These are phyloP conservation scores for Trebouxia sp. DNA, from an alignment of 139 green algal genomes.

Conservation along the genomic window DNA sequence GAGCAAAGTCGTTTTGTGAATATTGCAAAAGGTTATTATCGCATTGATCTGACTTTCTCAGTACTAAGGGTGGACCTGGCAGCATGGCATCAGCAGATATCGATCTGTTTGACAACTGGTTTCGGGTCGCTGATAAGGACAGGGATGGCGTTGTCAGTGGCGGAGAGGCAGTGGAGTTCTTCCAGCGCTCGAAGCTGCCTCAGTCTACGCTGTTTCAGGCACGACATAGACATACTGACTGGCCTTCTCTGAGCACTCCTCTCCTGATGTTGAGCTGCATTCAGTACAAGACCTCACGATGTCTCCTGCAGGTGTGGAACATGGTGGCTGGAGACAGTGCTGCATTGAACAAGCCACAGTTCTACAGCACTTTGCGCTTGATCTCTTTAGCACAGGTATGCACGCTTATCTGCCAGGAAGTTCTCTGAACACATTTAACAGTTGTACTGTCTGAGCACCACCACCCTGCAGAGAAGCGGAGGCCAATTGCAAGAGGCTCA, in stretches of 20 bases:
- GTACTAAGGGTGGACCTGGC: too few relatives aligned
- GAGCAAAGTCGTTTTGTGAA: too few relatives aligned
- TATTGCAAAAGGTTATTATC: too few relatives aligned
- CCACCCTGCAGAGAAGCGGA: conserved; percentile 48
- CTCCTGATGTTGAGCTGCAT: background rate
- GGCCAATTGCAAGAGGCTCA: conserved; percentile 52
- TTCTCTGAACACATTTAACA: background rate
- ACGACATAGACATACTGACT: background rate
- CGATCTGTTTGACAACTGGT: conserved; percentile 66
- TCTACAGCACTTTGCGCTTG: conserved; percentile 78
- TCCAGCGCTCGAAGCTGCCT: conserved; percentile 65
- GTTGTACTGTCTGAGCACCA: background rate
- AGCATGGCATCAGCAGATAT: conserved; percentile 29
- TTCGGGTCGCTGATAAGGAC: conserved; percentile 66
- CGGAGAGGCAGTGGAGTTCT: conserved; percentile 83
- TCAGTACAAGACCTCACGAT: background rate
- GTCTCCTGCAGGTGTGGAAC: conserved; percentile 77
- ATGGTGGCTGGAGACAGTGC: conserved; percentile 67
- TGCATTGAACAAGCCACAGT: conserved; percentile 75
- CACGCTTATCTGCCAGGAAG: too few relatives aligned
- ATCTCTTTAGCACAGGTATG: conserved; percentile 77
- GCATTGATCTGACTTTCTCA: too few relatives aligned
- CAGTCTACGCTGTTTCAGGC: conserved; percentile 81
- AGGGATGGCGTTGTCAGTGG: conserved; percentile 67
- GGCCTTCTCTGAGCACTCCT: too few relatives aligned